Conservation (phyloP, 192 early-diverging fungal genomes). For the Glomus cerebriforme region DNA sequence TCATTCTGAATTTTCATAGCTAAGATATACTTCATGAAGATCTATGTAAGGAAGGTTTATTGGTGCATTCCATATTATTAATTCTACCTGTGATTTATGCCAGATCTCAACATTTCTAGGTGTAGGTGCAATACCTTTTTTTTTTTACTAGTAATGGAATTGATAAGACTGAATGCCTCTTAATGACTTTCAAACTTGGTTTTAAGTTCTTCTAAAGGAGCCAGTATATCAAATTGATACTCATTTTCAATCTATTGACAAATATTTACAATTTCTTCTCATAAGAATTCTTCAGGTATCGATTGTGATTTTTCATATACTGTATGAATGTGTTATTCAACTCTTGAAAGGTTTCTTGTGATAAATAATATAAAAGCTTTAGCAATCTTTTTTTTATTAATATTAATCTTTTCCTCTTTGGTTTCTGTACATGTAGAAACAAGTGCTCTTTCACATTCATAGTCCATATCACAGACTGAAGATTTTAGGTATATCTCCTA, state of each 20-base stretch:
- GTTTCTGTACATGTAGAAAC: background rate
- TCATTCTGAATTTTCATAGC: background rate
- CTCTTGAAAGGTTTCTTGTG: background rate
- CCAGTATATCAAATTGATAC: background rate
- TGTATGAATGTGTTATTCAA: background rate
- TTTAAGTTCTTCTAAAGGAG: conserved; percentile 6
- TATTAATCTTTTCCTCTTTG: background rate
- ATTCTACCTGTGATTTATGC: too few species aligned
- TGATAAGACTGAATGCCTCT: too few species aligned
- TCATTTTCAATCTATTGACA: background rate
- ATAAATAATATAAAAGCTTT: conserved; percentile 7
- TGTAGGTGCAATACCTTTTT: too few species aligned
- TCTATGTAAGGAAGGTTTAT: too few species aligned
- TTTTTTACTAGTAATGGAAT: too few species aligned
- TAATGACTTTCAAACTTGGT: background rate
- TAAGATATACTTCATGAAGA: background rate
- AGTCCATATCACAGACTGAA: conserved; percentile 1
- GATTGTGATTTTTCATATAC: conserved; percentile 12
- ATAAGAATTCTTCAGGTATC: conserved; percentile 1
- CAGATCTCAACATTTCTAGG: too few species aligned
- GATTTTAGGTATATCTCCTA: background rate
- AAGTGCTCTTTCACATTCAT: conserved; percentile 3
- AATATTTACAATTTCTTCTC: background rate
- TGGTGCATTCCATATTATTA: too few species aligned
- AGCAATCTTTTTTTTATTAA: conserved; percentile 2